Evolutionary conservation across 2,329 filamentous ascomycete genomes (phyloP).

Genomic region (Fusarium guadeloupense): DNA sequence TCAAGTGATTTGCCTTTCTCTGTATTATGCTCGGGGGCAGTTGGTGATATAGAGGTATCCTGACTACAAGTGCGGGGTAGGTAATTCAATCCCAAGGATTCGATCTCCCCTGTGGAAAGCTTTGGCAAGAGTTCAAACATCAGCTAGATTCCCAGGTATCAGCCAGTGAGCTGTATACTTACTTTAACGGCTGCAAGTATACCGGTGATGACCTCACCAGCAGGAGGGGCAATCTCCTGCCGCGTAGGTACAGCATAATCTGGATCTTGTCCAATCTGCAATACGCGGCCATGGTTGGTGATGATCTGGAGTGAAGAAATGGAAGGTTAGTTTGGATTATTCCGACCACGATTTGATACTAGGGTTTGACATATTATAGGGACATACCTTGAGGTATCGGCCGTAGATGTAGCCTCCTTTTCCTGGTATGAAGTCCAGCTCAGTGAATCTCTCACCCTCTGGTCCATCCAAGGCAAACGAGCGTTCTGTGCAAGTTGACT

Average conservation of each 20-base stretch:
- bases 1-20: too few relatives aligned
- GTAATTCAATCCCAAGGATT: background rate
- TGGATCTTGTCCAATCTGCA: background rate
- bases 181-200: constrained; percentile 1
- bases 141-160: background rate
- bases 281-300: background rate
- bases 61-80: too few relatives aligned
- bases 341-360: too few relatives aligned
- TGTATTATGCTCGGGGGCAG: too few relatives aligned
- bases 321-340: background rate
- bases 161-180: background rate
- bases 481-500: background rate
- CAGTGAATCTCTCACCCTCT: constrained; percentile 6
- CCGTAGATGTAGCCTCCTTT: accelerated
- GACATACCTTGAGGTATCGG: background rate
- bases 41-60: too few relatives aligned
- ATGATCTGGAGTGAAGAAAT: background rate
- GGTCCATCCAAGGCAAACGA: constrained; percentile 7
- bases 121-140: background rate
- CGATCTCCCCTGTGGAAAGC: background rate
- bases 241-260: too few relatives aligned
- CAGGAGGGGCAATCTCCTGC: background rate
- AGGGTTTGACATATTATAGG: too few relatives aligned
- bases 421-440: background rate
- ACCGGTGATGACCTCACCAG: background rate